A percentile compares a stretch with the other conserved stretches of the same genome.
phyloP scores from a whole-genome alignment of 257 asterid species.

The Ballota nigra region DNA sequence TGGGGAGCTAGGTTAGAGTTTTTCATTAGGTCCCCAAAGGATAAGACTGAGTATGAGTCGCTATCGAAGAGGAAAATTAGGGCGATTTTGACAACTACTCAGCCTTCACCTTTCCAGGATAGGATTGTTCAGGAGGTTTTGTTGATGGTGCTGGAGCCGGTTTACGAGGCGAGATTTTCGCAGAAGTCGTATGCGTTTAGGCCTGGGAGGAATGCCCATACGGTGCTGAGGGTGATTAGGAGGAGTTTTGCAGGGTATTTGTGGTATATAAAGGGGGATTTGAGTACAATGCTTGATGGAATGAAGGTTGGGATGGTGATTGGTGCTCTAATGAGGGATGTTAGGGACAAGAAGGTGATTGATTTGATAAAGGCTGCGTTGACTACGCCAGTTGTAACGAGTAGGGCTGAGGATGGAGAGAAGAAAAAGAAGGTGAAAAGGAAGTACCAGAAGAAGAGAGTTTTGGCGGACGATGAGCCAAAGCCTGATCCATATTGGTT shows the following conservation, averaged over 20 bases:
- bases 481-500: constrained; percentile 98
- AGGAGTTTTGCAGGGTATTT: constrained; percentile 96
- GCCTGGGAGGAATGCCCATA: constrained; percentile 93
- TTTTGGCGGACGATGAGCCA: constrained; percentile 92
- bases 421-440: constrained; percentile 75
- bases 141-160: constrained; percentile 79
- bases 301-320: constrained; percentile 91
- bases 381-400: constrained; percentile 74
- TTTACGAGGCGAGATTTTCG: constrained; percentile 87
- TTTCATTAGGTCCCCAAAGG: constrained; percentile 80
- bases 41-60: constrained; percentile 82
- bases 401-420: constrained; percentile 61
- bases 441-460: constrained; percentile 92
- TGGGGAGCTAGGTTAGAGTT: constrained; percentile 98
- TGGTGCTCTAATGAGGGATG: constrained; percentile 89
- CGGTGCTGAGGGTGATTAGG: constrained; percentile 78
- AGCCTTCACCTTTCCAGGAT: constrained; percentile 82
- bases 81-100: constrained; percentile 82
- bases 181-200: constrained; percentile 90
- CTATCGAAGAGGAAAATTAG: constrained; percentile 85
- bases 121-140: constrained; percentile 87
- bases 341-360: constrained; percentile 87
- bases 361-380: constrained; percentile 87
- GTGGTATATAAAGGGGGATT: constrained; percentile 94
- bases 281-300: constrained; percentile 85